Evolutionary conservation across 169 alveolate genomes (phyloP), one percentile per base, ranked within the genome.

Genomic region (Plasmodium blacklocki): DNA sequence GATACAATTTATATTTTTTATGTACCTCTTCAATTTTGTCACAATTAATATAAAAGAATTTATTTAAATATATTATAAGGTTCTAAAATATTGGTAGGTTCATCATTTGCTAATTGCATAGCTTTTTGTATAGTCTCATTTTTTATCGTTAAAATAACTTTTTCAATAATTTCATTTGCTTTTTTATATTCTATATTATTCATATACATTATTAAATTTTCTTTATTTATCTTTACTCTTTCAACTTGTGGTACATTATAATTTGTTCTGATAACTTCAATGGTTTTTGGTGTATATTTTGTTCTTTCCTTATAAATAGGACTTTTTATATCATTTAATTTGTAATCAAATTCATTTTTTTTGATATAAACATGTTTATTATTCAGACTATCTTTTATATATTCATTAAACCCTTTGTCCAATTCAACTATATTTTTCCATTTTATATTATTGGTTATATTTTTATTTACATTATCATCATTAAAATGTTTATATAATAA

Each of bases 201-300:
- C 54, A 26, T 73, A 73, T 21, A 14, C 18, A 73, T 47, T 56
- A 73, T 47, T 56, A 73, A 52, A 56, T 56, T 23, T 59, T 58
- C 72, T 56, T 19, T 54, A 54, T 14, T 19, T 73, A 29, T 73
- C n/a, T 47, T 56, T 45, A 29, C 39, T 45, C 29, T 73, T 54
- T 73, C 72, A 5, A n/a, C 43, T 47, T 73, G 54, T 58, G 86
- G 86, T 47, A 73, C 59, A 29, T 73, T 23, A 62, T 56, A 47
- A 63, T 19, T 23, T 62, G 19, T 56, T 73, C 12, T 70, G 45
- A 15, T 11, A 21, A 21, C 70, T 73, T 62, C 71, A 62, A 47
- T 47, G 56, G 2, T 73, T 15, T 19, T 26, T 63, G 49, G 86
- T 11, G 43, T 29, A 73, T 73, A 73, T 62, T 73, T 73, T 62